Conservation (phyloP, 805 yeast genomes). For the Suhomyces vadensis region DNA sequence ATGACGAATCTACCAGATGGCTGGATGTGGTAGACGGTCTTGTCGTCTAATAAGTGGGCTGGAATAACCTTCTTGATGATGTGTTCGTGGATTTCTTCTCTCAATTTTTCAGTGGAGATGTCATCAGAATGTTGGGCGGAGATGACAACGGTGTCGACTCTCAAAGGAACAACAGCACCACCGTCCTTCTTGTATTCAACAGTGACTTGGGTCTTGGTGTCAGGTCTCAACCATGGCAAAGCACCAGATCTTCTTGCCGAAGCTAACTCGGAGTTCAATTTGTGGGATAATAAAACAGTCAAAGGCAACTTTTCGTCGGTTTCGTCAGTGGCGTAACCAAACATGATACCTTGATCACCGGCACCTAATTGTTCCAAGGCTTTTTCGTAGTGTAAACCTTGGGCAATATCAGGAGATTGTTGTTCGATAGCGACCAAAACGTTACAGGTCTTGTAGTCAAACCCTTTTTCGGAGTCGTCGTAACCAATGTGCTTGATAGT, state of each 20-base stretch:
- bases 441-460: constrained; percentile 99
- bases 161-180: constrained; percentile 93
- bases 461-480: constrained; percentile 94
- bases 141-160: constrained; percentile 97
- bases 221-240: constrained; percentile 97
- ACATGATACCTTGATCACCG: constrained; percentile 99
- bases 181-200: constrained; percentile 91
- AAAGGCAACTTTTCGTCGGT: constrained; percentile 96
- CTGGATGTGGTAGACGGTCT: constrained; percentile 96
- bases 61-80: constrained; percentile 92
- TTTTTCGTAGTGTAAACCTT: constrained; percentile 96
- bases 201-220: constrained; percentile 99
- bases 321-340: constrained; percentile 99
- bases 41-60: constrained; percentile 84
- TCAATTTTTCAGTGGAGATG: constrained; percentile 89
- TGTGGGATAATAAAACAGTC: constrained; percentile 91
- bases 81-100: constrained; percentile 74
- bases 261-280: constrained; percentile 94
- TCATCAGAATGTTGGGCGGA: constrained; percentile 98
- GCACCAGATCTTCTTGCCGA: constrained; percentile 96
- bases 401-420: constrained; percentile 99
- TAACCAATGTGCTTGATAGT: constrained; percentile 98
- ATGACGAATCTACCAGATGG: constrained; percentile 99
- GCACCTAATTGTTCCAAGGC: constrained; percentile 98
- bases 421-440: constrained; percentile 98